Evolutionary conservation across 2,329 filamentous ascomycete species (phyloP).

Genomic region (Exutisphaerella laricina): DNA sequence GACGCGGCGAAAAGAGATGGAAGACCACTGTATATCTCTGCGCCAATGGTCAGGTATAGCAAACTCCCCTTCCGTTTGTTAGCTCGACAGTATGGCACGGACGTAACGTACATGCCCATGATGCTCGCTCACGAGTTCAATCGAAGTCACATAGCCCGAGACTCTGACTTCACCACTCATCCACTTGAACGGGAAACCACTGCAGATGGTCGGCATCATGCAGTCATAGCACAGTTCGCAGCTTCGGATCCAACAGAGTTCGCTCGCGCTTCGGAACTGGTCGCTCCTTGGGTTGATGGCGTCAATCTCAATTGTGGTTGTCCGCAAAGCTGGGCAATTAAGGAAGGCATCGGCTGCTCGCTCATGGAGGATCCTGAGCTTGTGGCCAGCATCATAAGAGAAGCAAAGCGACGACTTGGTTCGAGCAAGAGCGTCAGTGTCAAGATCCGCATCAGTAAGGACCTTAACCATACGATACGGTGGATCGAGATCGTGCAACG

Average conservation of each 20-base stretch:
- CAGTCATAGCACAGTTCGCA: conserved; percentile 64
- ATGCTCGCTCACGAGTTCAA: conserved; percentile 38
- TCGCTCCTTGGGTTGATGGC: conserved; percentile 57
- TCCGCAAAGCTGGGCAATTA: conserved; percentile 67
- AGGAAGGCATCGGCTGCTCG: conserved; percentile 62
- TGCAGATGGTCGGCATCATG: conserved; percentile 16
- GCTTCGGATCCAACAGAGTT: conserved; percentile 58
- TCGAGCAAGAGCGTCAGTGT: conserved; percentile 56
- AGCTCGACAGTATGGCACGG: conserved; percentile 58
- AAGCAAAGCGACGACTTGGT: conserved; percentile 49
- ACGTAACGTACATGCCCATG: conserved; percentile 69
- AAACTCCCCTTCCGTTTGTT: conserved; percentile 65
- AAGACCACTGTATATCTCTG: conserved; percentile 54
- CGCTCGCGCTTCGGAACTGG: conserved; percentile 56
- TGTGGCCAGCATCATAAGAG: conserved; percentile 60
- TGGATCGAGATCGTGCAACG: conserved; percentile 59
- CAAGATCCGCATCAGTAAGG: conserved; percentile 64
- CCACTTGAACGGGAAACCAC: conserved; percentile 43
- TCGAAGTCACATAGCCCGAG: conserved; percentile 34
- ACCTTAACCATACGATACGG: conserved; percentile 52
- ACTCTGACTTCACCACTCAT: conserved; percentile 56
- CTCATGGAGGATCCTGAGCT: conserved; percentile 61
- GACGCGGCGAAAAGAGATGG: conserved; percentile 49
- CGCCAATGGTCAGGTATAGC: conserved; percentile 60
- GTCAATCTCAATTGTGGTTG: conserved; percentile 69